Percentiles rank a stretch among this genome's conserved stretches.
These are phyloP conservation scores for Rhodotorula sp. DNA, from an alignment of 1,284 basidiomycete species.

Conservation along the genomic window DNA sequence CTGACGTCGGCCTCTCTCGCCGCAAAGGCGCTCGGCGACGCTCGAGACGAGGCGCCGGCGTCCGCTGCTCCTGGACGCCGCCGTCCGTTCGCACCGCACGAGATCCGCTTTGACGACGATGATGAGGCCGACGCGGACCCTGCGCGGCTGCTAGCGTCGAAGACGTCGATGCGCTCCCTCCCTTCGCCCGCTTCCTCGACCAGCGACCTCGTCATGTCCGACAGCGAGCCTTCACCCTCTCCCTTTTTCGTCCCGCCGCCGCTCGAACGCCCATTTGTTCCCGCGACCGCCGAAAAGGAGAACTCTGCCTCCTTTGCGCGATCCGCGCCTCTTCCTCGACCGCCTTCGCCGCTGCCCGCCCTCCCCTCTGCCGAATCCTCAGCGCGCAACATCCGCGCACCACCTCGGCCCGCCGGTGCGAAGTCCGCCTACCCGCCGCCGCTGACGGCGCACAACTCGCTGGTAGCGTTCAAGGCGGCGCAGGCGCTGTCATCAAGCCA, in stretches of 20 bases:
- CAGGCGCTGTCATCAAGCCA: constrained; percentile 4
- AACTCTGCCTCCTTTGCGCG: neutral
- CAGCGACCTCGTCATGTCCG: neutral
- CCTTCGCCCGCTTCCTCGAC: neutral
- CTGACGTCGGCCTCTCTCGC: neutral
- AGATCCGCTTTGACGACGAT: too few species aligned
- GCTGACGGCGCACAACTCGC: constrained; percentile 28
- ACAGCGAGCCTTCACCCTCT: neutral
- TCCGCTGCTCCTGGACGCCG: too few species aligned
- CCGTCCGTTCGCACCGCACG: too few species aligned
- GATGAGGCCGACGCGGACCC: too few species aligned
- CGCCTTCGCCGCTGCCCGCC: neutral
- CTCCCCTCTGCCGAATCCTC: neutral
- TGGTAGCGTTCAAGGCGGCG: constrained; percentile 25
- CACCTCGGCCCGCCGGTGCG: neutral
- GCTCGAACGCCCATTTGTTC: neutral
- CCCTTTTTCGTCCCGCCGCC: neutral
- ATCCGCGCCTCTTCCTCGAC: neutral
- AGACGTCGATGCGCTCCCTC: neutral
- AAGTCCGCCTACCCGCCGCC: constrained; percentile 6
- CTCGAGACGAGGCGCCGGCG: neutral
- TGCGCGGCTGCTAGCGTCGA: neutral
- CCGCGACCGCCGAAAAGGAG: neutral
- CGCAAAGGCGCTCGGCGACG: neutral
- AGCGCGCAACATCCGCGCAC: neutral